Evolutionary conservation across 1,284 basidiomycete species (phyloP), one percentile per base, ranked within the genome.

Genomic region (Porodaedalea pini): DNA sequence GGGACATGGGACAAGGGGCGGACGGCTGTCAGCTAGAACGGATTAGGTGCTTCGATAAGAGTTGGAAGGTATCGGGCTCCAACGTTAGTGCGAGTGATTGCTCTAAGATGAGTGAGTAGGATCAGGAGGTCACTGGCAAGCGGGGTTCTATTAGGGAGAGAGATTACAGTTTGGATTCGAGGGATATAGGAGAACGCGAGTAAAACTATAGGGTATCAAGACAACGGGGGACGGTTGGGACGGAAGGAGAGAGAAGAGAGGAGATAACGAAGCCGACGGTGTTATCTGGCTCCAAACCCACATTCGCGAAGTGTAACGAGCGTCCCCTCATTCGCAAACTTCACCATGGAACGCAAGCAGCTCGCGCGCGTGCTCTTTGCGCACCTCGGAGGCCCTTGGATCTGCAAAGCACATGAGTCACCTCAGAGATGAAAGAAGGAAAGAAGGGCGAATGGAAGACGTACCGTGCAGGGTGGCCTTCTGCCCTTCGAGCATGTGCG

Each of bases 401-500:
- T 77, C 73, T 75, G 47, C n/a, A 27, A 23, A 3, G 50, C n/a
- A 51, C 13, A 23, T 11, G 25, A 27, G 13, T 4, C 32, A 34
- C 6, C n/a, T 44, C 15, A 57, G 45, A 37, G 31, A 29, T 45
- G 6, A 19, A 45, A 5, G 7, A 32, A 25, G 31, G 4, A 32
- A 6, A 40, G 29, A 32, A 7, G 23, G 45, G 19, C 4, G 21
- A 5, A 36, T 29, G 21, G 11, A 47, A 17, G 2, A 70, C 75
- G 51, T 59, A 78, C 78, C 80, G 49, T 68, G 69, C 7, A 80
- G 63, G 3, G 79, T 73, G 37, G 78, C 76, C 59, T 79, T 81
- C 66, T 80, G 79, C 5, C 79, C 78, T 8, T 70, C 77, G 17
- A 77, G 61, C 31, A 79, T 73, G 49, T 71, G 70, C 2, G 59